Evolutionary conservation across 768 basidiomycete species (phyloP).

Genomic region (Auriculariales sp.): DNA sequence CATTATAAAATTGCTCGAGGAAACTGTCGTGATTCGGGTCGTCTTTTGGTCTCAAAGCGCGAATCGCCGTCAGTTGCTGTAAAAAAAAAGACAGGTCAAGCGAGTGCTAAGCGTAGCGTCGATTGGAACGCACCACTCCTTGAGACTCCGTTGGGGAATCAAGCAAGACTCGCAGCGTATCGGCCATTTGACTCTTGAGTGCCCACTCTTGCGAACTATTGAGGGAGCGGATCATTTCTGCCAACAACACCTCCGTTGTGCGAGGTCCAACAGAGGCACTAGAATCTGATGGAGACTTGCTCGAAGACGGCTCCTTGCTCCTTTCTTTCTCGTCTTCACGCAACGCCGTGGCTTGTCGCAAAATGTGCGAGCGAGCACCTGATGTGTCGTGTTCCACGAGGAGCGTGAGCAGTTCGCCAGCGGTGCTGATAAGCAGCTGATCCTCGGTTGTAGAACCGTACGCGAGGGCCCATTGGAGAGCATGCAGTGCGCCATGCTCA

Average conservation of each 20-base stretch:
- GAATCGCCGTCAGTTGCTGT: slow-evolving; percentile 18
- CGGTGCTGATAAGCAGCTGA: slow-evolving; percentile 57
- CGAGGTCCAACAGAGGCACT: slow-evolving; percentile 41
- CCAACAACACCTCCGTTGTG: slow-evolving; percentile 45
- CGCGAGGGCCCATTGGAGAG: slow-evolving; percentile 86
- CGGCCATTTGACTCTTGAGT: slow-evolving; percentile 81
- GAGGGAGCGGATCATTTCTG: slow-evolving; percentile 63
- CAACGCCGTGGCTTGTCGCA: slow-evolving; percentile 48
- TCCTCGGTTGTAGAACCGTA: slow-evolving; percentile 43
- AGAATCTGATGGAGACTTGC: too few relatives aligned
- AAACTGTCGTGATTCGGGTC: slow-evolving; percentile 80
- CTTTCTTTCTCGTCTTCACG: slow-evolving; percentile 55
- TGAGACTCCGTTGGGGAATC: slow-evolving; percentile 42
- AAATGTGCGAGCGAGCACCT: slow-evolving; percentile 70
- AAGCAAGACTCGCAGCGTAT: slow-evolving; percentile 69
- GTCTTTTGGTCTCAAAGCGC: slow-evolving; percentile 43
- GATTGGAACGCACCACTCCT: slow-evolving; percentile 11
- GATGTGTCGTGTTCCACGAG: slow-evolving; percentile 84
- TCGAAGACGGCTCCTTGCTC: slow-evolving; percentile 24
- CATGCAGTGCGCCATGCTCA: slow-evolving; percentile 76
- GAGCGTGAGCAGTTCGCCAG: slow-evolving; percentile 71
- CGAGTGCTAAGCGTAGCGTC: slow-evolving; percentile 3
- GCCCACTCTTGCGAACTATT: slow-evolving; percentile 71
- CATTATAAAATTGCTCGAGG: slow-evolving; percentile 87
- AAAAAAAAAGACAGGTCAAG: too few relatives aligned